These are phyloP conservation scores for Pneumocystis oryctolagi DNA, from an alignment of 1,139 yeast genomes.

Conservation along the genomic window DNA sequence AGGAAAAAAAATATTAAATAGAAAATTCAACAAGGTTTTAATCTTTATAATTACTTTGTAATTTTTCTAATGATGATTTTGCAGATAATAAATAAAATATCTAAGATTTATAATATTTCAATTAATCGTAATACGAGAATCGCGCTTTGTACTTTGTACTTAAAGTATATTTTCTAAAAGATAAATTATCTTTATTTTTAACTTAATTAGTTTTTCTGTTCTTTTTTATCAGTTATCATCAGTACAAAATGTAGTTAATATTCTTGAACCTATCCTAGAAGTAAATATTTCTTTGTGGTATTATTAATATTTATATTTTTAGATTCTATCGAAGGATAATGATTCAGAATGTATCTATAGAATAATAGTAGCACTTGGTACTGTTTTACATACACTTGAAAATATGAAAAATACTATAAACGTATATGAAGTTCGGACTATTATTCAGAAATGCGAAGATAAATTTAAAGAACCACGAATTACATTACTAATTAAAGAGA, in stretches of 20 bases:
- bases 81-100: not conserved
- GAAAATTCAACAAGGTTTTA: not conserved
- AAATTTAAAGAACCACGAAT: not conserved
- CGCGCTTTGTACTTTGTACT: conserved; percentile 1
- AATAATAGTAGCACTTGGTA: conserved; percentile 40
- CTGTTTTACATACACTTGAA: conserved; percentile 17
- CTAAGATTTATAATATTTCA: not conserved
- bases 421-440: not conserved
- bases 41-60: not conserved
- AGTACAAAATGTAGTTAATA: conserved; percentile 12
- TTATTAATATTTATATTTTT: conserved; percentile 11
- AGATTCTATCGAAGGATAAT: conserved; percentile 1
- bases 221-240: conserved; percentile 19
- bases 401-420: not conserved
- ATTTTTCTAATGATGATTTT: not conserved
- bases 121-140: not conserved
- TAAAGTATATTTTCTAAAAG: not conserved
- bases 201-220: conserved; percentile 33
- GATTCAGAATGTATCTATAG: conserved; percentile 47
- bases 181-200: not conserved
- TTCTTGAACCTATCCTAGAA: conserved; percentile 9
- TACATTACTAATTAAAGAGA: not conserved
- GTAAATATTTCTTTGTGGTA: conserved; percentile 8
- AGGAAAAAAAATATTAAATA: not conserved
- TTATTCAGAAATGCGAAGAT: not conserved